A percentile compares a stretch with the other conserved stretches of the same genome.
Conservation (phyloP, 139 green algal species). For the Chlamydomonas schloesseri region DNA sequence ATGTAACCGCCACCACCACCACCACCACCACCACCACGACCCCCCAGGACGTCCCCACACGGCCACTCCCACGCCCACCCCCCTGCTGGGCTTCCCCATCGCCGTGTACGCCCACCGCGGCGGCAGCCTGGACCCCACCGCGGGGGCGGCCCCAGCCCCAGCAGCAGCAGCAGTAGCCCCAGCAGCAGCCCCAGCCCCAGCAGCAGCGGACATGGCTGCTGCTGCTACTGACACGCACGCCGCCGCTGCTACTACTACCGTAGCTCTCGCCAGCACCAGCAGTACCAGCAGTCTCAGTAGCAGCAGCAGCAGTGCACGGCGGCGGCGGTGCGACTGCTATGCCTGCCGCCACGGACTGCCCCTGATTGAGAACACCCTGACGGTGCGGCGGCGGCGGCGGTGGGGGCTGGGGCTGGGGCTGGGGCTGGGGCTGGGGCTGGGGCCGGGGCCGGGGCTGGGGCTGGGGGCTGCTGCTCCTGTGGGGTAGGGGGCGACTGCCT, state of each 20-base stretch:
- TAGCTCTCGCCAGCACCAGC: neutral
- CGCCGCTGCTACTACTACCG: neutral
- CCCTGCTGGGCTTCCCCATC: constrained; percentile 16
- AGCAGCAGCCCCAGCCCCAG: neutral
- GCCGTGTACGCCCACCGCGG: constrained; percentile 36
- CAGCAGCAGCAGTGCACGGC: neutral
- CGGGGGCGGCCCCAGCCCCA: neutral
- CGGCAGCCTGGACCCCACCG: constrained; percentile 12
- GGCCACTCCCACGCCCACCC: neutral
- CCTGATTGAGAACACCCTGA: constrained; percentile 41
- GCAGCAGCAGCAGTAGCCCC: neutral
- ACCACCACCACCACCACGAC: neutral
- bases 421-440: no score
- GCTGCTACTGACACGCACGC: neutral
- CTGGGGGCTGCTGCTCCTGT: no score
- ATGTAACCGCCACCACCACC: neutral
- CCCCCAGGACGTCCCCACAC: no score
- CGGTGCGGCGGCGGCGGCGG: neutral
- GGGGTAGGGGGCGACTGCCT: no score
- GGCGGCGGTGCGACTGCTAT: constrained; percentile 10
- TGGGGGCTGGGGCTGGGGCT: neutral
- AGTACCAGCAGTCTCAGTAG: neutral
- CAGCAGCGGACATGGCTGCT: neutral
- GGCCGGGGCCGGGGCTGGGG: no score
- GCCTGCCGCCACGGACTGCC: neutral